Evolutionary conservation across 2,329 filamentous ascomycete species (phyloP), one percentile per base, ranked within the genome.

Genomic region (Aspergillus hiratsukae): DNA sequence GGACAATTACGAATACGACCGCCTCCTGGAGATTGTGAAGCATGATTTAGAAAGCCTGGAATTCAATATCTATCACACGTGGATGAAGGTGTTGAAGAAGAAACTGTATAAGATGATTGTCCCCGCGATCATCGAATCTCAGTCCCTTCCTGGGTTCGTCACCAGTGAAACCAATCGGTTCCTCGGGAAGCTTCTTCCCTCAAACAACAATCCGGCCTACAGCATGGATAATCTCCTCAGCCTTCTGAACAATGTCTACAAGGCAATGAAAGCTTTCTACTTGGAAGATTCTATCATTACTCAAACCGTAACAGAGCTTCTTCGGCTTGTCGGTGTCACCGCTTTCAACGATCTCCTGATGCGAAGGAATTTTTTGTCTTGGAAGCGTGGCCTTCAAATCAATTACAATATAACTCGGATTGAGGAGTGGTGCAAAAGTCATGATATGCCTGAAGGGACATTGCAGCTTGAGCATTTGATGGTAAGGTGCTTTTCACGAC

Each of bases 51-150:
- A 99, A 79, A 96, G 90, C 76, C 82, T 99, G 61, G 94, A 99
- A 78, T 99, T 99, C 81, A 99, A 99, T 80, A 99, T 99, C 68
- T 99, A 99, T 77, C 94, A 99, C 78, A 99, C 94, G 27, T 99
- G 94, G 94, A 99, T 99, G 94, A 99, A 99, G 82, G 90, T 97
- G 56, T 80, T 99, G 70, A 99, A 99, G 84, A 97, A 97, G 86
- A 96, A 96, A 80, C 83, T 99, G 61, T 91, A 95, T 69, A 97
- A 97, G 84, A 99, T 99, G 94, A 95, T 99, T 69, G 96, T 99
- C 53, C 94, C 94, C 1, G 94, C 94, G 55, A 99, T 99, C 73
- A 99, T 99, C 69, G 94, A 99, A 75, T 97, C 93, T 49, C 94
- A 99, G 75, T 97, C 94, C 25, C 86, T 99, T 60, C 94, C 94